phyloP scores from a whole-genome alignment of 148 eudicot species.

The Vaccinium macrocarpon region DNA sequence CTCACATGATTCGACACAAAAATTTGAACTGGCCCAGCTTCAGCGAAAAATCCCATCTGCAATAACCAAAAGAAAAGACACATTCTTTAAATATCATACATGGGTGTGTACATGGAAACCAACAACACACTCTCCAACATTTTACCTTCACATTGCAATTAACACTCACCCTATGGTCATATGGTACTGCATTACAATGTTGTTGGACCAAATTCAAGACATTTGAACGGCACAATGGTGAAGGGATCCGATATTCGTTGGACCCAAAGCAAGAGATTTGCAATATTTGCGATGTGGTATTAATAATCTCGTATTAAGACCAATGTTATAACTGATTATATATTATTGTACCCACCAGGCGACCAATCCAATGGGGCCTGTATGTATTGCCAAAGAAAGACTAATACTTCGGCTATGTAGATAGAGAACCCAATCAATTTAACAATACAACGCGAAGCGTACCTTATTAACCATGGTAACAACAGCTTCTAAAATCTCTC shows the following conservation, averaged over 20 bases:
- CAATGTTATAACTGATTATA: not conserved
- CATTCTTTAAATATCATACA: not conserved
- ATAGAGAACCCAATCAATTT: not conserved
- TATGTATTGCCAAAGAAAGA: not conserved
- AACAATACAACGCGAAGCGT: not conserved
- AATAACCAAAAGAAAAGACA: constrained; percentile 5
- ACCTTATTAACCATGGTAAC: constrained; percentile 99
- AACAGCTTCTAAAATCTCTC: constrained; percentile 92
- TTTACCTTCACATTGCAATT: not conserved
- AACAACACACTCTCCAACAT: not conserved
- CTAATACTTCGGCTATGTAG: not conserved
- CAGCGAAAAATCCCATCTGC: constrained; percentile 99
- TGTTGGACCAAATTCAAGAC: not conserved
- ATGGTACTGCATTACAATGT: not conserved
- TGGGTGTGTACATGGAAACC: not conserved
- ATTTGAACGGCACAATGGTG: not conserved
- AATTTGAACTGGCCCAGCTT: constrained; percentile 94
- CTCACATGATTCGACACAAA: constrained; percentile 91
- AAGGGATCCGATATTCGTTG: not conserved
- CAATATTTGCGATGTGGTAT: not conserved
- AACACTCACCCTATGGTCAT: not conserved
- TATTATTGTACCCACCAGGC: not conserved
- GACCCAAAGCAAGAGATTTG: not conserved
- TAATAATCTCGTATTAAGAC: not conserved
- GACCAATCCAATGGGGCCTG: not conserved